phyloP scores from a whole-genome alignment of 139 green algal genomes.

The Coelastrella sp. region DNA sequence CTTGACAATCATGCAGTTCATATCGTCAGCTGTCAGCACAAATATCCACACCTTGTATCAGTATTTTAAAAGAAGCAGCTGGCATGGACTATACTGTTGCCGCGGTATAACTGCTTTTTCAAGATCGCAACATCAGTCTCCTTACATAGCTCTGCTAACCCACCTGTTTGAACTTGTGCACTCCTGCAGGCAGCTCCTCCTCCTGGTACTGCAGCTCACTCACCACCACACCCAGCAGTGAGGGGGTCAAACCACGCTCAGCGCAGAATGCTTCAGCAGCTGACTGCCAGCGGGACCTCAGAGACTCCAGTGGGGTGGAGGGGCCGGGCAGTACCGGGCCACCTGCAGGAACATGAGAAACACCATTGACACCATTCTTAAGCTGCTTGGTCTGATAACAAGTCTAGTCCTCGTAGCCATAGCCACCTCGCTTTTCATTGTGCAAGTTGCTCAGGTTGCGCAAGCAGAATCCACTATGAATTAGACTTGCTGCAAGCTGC shows the following conservation, averaged over 20 bases:
- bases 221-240: slow-evolving; percentile 41
- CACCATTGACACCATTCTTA: too few species aligned
- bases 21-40: too few species aligned
- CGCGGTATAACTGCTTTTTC: background rate
- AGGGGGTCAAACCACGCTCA: background rate
- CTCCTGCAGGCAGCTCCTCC: slow-evolving; percentile 17
- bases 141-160: background rate
- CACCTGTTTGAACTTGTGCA: slow-evolving; percentile 46
- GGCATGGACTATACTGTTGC: background rate
- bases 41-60: too few species aligned
- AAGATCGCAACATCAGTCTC: background rate
- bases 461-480: too few species aligned
- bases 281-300: slow-evolving; percentile 37
- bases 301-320: slow-evolving; percentile 9
- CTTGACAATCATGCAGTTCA: too few species aligned
- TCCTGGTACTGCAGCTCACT: slow-evolving; percentile 12
- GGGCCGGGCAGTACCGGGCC: background rate
- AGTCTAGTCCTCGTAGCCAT: too few species aligned
- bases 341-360: background rate
- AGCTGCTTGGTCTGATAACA: too few species aligned
- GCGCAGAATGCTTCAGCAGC: slow-evolving; percentile 32
- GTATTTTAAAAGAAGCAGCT: too few species aligned
- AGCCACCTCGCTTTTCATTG: background rate
- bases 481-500: too few species aligned
- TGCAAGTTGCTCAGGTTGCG: background rate